Base-by-base conservation (phyloP, 106 monocot species). In the Xerophyta viscosa region DNA sequence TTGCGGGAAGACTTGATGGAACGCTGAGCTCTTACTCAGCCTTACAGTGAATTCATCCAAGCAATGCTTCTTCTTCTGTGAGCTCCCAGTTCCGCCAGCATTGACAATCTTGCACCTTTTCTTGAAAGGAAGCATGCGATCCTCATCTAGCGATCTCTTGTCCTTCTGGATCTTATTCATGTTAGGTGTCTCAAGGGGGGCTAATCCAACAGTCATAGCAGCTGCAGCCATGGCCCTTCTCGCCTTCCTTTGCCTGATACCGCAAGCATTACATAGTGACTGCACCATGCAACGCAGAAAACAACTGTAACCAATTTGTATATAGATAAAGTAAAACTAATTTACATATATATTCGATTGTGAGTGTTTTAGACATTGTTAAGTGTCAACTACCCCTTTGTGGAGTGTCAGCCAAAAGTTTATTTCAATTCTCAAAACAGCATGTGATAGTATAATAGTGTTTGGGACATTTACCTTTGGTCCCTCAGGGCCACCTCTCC, bases 121-220 rank as follows among this genome's bases (percentile, higher is more conserved):
- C 93, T 94, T 94, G 66, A 77, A 83, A n/a, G 93, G 93, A 28
- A 83, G 27, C 1, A 56, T 58, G 22, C 49, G 50, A 33, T 68
- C 70, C 1, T 26, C 48, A 6, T 55, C 53, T 22, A 12, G 18
- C 12, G 69, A 29, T 31, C 53, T 58, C 62, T 63, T 77, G 42
- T 68, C 71, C 10, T 46, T 66, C 22, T 45, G 31, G 37, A 37
- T 57, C 27, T 57, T 36, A n/a, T 10, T 54, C 8, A 23, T 1
- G 39, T 39, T 8, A 10, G 23, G 4, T 14, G 31, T 49, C n/a
- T 24, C 18, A 18, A 45, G 23, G 5, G 31, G 5, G 1, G 48
- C 14, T 24, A 46, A 2, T 36, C 30, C 61, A 9, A 45, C 69
- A 14, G 11, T 37, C 20, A n/a, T 31, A 0, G 61, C 61, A 9